Conservation (phyloP, 768 basidiomycete species). For the Phaeotremella fagi region DNA sequence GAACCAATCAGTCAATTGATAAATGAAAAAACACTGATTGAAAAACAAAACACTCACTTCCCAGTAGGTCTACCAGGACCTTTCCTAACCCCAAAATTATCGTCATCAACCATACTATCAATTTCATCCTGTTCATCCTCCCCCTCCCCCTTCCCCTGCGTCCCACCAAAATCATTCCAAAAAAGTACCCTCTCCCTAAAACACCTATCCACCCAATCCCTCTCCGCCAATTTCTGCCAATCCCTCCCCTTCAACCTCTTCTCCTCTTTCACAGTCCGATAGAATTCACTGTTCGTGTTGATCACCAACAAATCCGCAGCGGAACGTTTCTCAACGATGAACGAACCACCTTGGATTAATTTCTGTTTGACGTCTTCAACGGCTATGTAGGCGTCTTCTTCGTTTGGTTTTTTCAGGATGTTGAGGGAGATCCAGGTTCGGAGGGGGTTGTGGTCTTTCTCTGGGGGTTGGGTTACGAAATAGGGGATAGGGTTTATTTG, state of each 20-base stretch:
- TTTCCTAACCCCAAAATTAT: conserved; percentile 7
- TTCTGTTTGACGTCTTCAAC: neutral
- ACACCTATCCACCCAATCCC: conserved; percentile 38
- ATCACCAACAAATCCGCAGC: conserved; percentile 34
- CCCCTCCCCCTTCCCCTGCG: conserved; percentile 1
- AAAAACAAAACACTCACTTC: conserved; percentile 26
- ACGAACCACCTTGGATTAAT: conserved; percentile 18
- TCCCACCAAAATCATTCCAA: no score
- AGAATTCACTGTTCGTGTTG: conserved; percentile 18
- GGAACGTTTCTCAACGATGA: conserved; percentile 23
- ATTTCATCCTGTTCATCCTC: conserved; percentile 2
- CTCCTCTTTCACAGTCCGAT: conserved; percentile 13
- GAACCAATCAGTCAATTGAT: neutral
- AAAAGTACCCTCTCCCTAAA: conserved; percentile 11
- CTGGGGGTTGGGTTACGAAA: conserved; percentile 16
- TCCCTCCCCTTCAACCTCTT: conserved; percentile 16
- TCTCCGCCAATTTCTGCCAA: conserved; percentile 30
- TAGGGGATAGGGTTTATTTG: conserved; percentile 6
- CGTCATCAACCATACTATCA: conserved; percentile 30
- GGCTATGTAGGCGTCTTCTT: conserved; percentile 17
- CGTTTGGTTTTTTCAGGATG: conserved; percentile 9
- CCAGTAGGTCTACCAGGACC: conserved; percentile 38
- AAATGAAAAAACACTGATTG: neutral
- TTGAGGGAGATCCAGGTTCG: conserved; percentile 35
- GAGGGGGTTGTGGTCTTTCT: conserved; percentile 14